Evolutionary conservation across 176 grass and related monocot species (phyloP).

Genomic region (Carex littledalei): DNA sequence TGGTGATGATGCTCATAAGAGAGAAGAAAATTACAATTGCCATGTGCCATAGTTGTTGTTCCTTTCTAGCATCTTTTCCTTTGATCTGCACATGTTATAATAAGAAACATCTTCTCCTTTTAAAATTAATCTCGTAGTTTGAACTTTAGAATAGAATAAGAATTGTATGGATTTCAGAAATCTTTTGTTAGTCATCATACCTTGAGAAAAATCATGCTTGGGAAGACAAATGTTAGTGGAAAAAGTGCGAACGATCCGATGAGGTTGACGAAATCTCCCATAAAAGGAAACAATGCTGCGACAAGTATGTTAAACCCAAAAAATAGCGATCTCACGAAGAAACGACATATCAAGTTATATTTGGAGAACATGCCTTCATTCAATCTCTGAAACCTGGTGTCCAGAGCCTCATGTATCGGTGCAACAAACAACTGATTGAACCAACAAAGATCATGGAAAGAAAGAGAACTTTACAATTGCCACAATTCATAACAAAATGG

Average conservation of each 20-base stretch:
- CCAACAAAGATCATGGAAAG: background rate
- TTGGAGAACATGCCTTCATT: constrained; percentile 72
- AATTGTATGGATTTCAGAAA: too few species aligned
- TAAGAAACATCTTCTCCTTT: background rate
- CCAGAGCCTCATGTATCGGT: constrained; percentile 78
- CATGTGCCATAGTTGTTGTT: constrained; percentile 56
- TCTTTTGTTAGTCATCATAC: background rate
- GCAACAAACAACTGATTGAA: constrained; percentile 56
- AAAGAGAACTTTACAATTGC: background rate
- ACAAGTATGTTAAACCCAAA: constrained; percentile 68
- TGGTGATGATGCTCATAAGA: constrained; percentile 41
- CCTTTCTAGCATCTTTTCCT: constrained; percentile 28
- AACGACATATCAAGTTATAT: constrained; percentile 48
- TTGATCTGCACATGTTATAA: constrained; percentile 26
- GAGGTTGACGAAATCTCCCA: constrained; percentile 92
- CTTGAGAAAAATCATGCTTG: constrained; percentile 78
- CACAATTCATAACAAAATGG: background rate
- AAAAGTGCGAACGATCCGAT: constrained; percentile 78
- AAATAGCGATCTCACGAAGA: constrained; percentile 42
- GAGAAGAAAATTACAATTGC: constrained; percentile 39
- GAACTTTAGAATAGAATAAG: background rate
- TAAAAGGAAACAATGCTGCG: constrained; percentile 73
- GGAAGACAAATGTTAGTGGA: constrained; percentile 78
- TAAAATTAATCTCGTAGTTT: too few species aligned
- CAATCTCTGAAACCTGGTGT: constrained; percentile 65